These are phyloP conservation scores for Phaseolus coccineus DNA, from an alignment of 331 rosid genomes.

Conservation along the genomic window DNA sequence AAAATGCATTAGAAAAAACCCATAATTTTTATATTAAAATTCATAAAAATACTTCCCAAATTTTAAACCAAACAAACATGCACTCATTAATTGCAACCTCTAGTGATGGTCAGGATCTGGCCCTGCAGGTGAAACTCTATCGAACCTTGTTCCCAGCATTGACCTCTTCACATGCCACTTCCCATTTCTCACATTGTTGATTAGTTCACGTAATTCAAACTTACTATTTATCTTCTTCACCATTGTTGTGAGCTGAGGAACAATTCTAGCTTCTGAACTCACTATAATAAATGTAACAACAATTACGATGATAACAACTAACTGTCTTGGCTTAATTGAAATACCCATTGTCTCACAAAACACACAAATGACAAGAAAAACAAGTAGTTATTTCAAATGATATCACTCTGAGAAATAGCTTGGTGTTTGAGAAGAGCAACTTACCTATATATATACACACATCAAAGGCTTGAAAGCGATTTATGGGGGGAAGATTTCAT, in stretches of 20 bases:
- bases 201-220: constrained; percentile 20
- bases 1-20: no score
- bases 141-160: constrained; percentile 32
- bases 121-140: constrained; percentile 51
- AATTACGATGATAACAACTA: constrained; percentile 13
- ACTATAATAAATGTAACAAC: constrained; percentile 13
- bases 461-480: background rate
- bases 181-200: background rate
- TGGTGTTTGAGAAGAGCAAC: background rate
- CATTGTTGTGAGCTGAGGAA: constrained; percentile 19
- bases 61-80: no score
- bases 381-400: background rate
- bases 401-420: constrained; percentile 13
- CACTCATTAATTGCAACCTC: background rate
- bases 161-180: constrained; percentile 31
- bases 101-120: constrained; percentile 53
- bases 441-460: constrained; percentile 15
- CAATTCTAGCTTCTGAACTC: constrained; percentile 44
- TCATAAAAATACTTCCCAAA: no score
- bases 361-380: constrained; percentile 23
- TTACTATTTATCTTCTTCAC: constrained; percentile 14
- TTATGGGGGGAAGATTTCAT: background rate
- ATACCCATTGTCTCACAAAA: constrained; percentile 20
- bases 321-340: background rate
- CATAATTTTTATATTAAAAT: no score